Conservation (phyloP, 495 filamentous ascomycete genomes). For the Lepidopterella palustris region DNA sequence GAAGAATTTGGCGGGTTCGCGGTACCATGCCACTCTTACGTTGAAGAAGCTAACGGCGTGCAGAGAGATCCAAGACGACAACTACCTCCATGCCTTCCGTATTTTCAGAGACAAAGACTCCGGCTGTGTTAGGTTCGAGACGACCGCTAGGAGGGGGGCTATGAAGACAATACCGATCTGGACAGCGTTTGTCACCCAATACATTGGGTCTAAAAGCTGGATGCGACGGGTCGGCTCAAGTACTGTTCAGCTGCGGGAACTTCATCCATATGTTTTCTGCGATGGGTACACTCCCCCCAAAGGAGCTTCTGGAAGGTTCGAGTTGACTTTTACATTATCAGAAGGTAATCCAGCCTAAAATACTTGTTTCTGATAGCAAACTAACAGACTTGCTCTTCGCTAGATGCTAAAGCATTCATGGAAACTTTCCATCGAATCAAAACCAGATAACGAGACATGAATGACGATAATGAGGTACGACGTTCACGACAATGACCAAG, state of each 20-base stretch:
- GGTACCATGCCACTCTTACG: not conserved
- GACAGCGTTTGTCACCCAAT: slow-evolving; percentile 38
- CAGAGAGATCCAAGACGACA: slow-evolving; percentile 67
- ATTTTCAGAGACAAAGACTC: slow-evolving; percentile 63
- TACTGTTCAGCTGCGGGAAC: slow-evolving; percentile 20
- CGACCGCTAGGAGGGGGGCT: slow-evolving; percentile 31
- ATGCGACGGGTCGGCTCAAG: slow-evolving; percentile 22
- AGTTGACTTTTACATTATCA: slow-evolving; percentile 24
- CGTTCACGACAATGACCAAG: slow-evolving; percentile 2
- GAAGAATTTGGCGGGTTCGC: slow-evolving; percentile 62
- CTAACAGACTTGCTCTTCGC: not conserved
- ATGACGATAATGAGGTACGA: slow-evolving; percentile 17
- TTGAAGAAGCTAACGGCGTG: slow-evolving; percentile 15
- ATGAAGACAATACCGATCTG: slow-evolving; percentile 35
- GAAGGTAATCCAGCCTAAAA: slow-evolving; percentile 18
- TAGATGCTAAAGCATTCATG: slow-evolving; percentile 20
- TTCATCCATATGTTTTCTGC: slow-evolving; percentile 32
- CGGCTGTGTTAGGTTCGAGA: slow-evolving; percentile 53
- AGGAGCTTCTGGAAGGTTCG: slow-evolving; percentile 20
- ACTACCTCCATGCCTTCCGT: slow-evolving; percentile 62
- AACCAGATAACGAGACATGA: slow-evolving; percentile 9
- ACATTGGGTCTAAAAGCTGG: slow-evolving; percentile 25
- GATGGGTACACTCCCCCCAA: slow-evolving; percentile 23
- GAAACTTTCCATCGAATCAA: slow-evolving; percentile 24
- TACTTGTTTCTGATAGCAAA: not conserved